A percentile compares a stretch with the other conserved stretches of the same genome.
These are phyloP conservation scores for Staphylotrichum tortipilum DNA, from an alignment of 495 filamentous ascomycete species.

Conservation along the genomic window DNA sequence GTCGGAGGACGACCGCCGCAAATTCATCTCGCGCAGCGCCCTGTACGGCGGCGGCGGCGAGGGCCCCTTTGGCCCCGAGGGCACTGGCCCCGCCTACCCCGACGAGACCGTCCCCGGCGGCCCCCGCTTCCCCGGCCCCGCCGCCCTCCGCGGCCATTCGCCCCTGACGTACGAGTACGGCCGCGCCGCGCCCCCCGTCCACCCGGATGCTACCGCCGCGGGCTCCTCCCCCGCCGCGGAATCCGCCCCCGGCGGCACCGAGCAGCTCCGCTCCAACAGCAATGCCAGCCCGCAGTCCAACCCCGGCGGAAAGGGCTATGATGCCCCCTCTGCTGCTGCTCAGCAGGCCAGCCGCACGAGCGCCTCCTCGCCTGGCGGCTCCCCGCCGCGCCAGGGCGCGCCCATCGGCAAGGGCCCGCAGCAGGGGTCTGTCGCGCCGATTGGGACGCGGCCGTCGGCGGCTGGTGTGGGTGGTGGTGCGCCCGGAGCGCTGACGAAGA, in stretches of 20 bases:
- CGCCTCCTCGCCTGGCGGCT: conserved; percentile 82
- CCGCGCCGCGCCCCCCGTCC: conserved; percentile 34
- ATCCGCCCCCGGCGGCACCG: conserved; percentile 39
- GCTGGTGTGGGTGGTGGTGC: too few relatives aligned
- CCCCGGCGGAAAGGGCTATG: conserved; percentile 59
- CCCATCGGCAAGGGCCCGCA: conserved; percentile 31
- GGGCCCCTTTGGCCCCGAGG: conserved; percentile 51
- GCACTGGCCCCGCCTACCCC: conserved; percentile 48
- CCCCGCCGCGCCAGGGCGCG: conserved; percentile 61
- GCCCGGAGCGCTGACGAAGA: conserved; percentile 63
- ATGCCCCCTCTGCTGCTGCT: conserved; percentile 45
- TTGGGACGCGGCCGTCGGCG: conserved; percentile 73
- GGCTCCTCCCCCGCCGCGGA: conserved; percentile 45
- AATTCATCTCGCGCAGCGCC: conserved; percentile 86
- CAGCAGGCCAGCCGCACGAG: conserved; percentile 81
- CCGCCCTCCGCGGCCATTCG: conserved; percentile 47
- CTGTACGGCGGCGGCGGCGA: conserved; percentile 82
- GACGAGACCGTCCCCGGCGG: conserved; percentile 55
- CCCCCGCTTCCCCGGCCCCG: conserved; percentile 39
- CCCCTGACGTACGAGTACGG: conserved; percentile 43
- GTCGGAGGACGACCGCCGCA: conserved; percentile 93
- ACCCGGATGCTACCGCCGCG: conserved; percentile 32
- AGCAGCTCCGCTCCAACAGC: conserved; percentile 75
- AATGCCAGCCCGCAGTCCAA: conserved; percentile 67
- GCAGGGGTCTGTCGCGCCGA: conserved; percentile 69